Evolutionary conservation across 768 basidiomycete genomes (phyloP).

Genomic region (Pleurotus eryngii): DNA sequence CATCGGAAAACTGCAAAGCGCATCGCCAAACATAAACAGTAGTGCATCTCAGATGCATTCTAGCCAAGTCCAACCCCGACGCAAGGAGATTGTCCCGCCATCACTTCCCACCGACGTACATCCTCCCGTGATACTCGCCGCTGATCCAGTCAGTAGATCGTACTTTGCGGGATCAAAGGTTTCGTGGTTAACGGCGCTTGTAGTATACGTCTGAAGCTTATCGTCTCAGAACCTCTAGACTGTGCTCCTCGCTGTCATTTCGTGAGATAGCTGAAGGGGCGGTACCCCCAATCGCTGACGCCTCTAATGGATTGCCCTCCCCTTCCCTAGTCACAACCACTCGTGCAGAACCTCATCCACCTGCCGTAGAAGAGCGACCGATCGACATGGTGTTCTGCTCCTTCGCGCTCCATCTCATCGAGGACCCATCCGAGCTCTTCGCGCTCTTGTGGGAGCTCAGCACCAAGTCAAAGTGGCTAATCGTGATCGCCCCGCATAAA

Average conservation of each 20-base stretch:
- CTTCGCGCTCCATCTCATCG: conserved; percentile 71
- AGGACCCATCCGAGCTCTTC: conserved; percentile 58
- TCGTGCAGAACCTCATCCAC: not conserved
- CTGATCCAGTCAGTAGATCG: conserved; percentile 47
- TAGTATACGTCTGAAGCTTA: conserved; percentile 65
- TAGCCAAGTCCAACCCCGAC: conserved; percentile 12
- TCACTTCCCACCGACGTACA: conserved; percentile 31
- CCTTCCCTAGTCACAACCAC: not conserved
- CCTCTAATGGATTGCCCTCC: conserved; percentile 7
- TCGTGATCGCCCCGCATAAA: conserved; percentile 73
- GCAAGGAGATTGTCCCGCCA: conserved; percentile 21
- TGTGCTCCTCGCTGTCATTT: conserved; percentile 60
- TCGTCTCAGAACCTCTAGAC: conserved; percentile 45
- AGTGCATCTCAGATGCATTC: conserved; percentile 15
- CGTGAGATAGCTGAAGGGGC: conserved; percentile 56
- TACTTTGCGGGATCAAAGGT: not conserved
- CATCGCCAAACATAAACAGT: conserved; percentile 10
- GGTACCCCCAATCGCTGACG: conserved; percentile 31
- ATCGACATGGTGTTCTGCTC: conserved; percentile 58
- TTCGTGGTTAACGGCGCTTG: conserved; percentile 1
- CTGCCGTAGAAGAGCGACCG: conserved; percentile 33
- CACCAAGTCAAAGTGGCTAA: conserved; percentile 58
- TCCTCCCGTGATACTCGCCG: conserved; percentile 33
- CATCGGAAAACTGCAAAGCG: conserved; percentile 25
- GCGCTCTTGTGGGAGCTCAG: conserved; percentile 63